Evolutionary conservation across 345 rosid genomes (phyloP), one percentile per base, ranked within the genome.

Genomic region (Syzygium jambos): DNA sequence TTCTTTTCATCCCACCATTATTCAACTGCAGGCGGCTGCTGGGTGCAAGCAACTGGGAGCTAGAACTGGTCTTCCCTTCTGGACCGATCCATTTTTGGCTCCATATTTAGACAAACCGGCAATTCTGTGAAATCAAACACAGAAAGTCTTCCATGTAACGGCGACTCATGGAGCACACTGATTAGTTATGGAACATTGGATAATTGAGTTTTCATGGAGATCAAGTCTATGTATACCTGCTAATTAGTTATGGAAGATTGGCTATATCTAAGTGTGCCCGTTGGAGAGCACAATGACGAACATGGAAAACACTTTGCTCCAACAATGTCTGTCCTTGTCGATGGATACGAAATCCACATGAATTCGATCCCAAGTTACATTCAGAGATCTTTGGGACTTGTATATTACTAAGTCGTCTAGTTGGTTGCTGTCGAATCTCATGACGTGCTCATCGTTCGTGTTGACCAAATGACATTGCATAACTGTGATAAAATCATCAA

Each of bases 11-110:
- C 46, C 80, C 46, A 34, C 7, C 25, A 9, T 68, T 34, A 9
- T 52, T 15, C 29, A 43, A 88, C 87, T 92, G 90, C 94, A 96
- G 99, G 98, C 98, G 43, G 97, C 95, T 57, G 90, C 89, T 83
- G 91, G 93, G 15, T 96, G 98, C 92, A 93, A 96, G 91, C 95
- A 90, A 51, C 90, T 94, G 85, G 99, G 98, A 89, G 98, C 97
- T 86, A 95, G 96, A 68, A 91, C 95, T 0, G 93, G 93, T 88
- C 98, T 97, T 92, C 99, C 96, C 65, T 86, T 17, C 86, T 90
- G 87, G 41, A 85, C 93, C 5, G 94, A 97, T 89, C 92, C 95
- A 7, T 92, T 93, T 78, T 89, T 97, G 86, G 91, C 88, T 27
- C 78, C 94, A 14, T 92, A 93, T 88, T 87, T 92, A 17, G 80